phyloP scores from a whole-genome alignment of 805 yeast genomes.

The Wickerhamomyces strasburgensis region DNA sequence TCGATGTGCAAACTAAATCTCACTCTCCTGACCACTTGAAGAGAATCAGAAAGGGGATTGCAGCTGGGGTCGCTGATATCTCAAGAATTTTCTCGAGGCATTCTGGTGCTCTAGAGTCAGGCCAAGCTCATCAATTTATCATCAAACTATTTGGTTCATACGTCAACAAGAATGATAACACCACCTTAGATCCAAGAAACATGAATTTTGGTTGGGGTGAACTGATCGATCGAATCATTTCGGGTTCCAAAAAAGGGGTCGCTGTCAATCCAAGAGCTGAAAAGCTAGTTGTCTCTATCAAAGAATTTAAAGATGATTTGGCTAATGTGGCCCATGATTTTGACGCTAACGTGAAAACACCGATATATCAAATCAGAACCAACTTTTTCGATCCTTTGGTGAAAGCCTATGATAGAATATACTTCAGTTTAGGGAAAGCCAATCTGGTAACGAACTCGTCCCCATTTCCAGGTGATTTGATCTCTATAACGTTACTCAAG shows the following conservation, averaged over 20 bases:
- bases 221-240: conserved; percentile 67
- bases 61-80: conserved; percentile 85
- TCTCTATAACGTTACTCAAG: conserved; percentile 46
- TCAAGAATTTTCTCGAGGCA: conserved; percentile 68
- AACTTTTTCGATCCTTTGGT: conserved; percentile 61
- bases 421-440: conserved; percentile 52
- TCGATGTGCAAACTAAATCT: conserved; percentile 36
- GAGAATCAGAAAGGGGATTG: conserved; percentile 68
- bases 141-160: conserved; percentile 71
- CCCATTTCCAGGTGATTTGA: conserved; percentile 27
- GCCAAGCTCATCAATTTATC: conserved; percentile 65
- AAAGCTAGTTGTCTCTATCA: conserved; percentile 59
- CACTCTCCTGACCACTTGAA: conserved; percentile 23
- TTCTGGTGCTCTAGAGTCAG: conserved; percentile 53
- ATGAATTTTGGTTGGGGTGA: conserved; percentile 86
- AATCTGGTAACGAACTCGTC: conserved; percentile 24
- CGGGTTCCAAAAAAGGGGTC: conserved; percentile 70
- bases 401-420: conserved; percentile 53
- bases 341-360: conserved; percentile 36
- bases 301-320: conserved; percentile 57
- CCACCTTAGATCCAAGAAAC: conserved; percentile 32
- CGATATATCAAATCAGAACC: conserved; percentile 62
- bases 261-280: conserved; percentile 82
- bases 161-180: conserved; percentile 35
- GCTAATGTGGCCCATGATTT: conserved; percentile 27